These are phyloP conservation scores for Beta macrorhiza DNA, from an alignment of 179 eudicot species.

Conservation along the genomic window DNA sequence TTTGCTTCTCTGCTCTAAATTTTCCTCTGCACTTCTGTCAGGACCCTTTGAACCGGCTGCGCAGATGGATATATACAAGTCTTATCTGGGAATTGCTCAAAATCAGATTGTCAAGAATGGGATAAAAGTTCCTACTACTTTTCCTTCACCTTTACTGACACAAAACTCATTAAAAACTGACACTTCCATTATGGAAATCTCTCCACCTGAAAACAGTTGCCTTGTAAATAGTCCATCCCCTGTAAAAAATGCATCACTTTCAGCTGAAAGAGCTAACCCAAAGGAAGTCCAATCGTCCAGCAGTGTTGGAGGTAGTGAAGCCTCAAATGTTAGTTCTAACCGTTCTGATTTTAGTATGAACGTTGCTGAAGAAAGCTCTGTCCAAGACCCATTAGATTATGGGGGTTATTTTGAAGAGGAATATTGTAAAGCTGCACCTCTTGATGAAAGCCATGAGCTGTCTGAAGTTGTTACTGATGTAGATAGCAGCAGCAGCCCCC, in stretches of 20 bases:
- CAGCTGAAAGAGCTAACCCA: conserved; percentile 37
- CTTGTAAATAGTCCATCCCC: conserved; percentile 54
- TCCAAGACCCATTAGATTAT: conserved; percentile 60
- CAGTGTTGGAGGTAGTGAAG: conserved; percentile 61
- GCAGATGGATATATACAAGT: conserved; percentile 31
- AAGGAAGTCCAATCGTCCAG: conserved; percentile 56
- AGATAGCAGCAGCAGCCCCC: conserved; percentile 59
- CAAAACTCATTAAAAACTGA: conserved; percentile 38
- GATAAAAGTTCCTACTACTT: conserved; percentile 32
- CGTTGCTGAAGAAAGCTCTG: conserved; percentile 60
- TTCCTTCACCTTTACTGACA: conserved; percentile 41
- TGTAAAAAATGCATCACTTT: conserved; percentile 30
- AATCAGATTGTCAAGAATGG: conserved; percentile 36
- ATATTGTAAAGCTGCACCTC: conserved; percentile 65
- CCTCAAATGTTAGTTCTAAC: conserved; percentile 64
- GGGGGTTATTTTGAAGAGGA: conserved; percentile 79
- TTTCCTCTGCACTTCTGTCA: conserved; percentile 23
- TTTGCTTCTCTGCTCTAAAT: conserved; percentile 10
- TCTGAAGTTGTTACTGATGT: conserved; percentile 59
- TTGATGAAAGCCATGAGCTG: conserved; percentile 48
- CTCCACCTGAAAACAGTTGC: conserved; percentile 48
- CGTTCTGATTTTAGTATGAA: conserved; percentile 82
- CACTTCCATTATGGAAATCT: conserved; percentile 38
- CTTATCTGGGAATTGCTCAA: conserved; percentile 34
- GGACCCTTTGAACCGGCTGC: conserved; percentile 36